Conservation (phyloP, 2,329 filamentous ascomycete species). For the Neocatenulostroma microsporum region DNA sequence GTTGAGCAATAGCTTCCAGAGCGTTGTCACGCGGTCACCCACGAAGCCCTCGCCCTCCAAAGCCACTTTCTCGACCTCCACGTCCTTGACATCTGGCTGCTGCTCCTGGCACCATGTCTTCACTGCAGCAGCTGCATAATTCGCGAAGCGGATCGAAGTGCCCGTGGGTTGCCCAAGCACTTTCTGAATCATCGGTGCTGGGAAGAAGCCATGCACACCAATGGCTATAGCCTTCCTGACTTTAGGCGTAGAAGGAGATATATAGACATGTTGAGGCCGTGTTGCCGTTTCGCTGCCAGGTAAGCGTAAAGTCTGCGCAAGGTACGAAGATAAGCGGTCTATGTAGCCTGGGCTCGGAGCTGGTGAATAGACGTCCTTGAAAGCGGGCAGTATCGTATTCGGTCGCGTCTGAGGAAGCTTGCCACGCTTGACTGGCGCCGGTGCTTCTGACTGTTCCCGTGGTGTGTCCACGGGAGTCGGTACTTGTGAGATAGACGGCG, state of each 20-base stretch:
- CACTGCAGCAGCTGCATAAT: slow-evolving; percentile 75
- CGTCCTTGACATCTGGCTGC: slow-evolving; percentile 54
- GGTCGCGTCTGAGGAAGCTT: slow-evolving; percentile 31
- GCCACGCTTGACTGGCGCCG: slow-evolving; percentile 19
- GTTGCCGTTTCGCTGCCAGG: slow-evolving; percentile 38
- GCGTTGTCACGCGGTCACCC: slow-evolving; percentile 74
- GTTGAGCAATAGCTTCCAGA: slow-evolving; percentile 91
- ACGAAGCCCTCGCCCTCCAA: slow-evolving; percentile 94
- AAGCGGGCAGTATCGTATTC: slow-evolving; percentile 64
- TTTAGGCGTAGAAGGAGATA: slow-evolving; percentile 56
- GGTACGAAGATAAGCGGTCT: slow-evolving; percentile 32
- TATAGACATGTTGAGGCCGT: slow-evolving; percentile 58
- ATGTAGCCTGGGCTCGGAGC: slow-evolving; percentile 39
- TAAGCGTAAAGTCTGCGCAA: slow-evolving; percentile 28
- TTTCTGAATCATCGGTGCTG: slow-evolving; percentile 74
- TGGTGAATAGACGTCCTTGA: slow-evolving; percentile 57
- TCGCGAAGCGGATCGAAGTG: slow-evolving; percentile 88
- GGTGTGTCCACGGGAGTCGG: slow-evolving; percentile 14
- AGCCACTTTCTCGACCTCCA: slow-evolving; percentile 87
- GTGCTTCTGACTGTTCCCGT: slow-evolving; percentile 27
- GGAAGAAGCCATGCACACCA: slow-evolving; percentile 90
- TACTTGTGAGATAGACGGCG: slow-evolving; percentile 15
- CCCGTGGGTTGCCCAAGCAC: slow-evolving; percentile 93
- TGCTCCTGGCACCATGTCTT: slow-evolving; percentile 67
- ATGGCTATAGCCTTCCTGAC: slow-evolving; percentile 86